These are phyloP conservation scores for Ostreobium quekettii DNA, from an alignment of 139 green algal species.

Conservation along the genomic window DNA sequence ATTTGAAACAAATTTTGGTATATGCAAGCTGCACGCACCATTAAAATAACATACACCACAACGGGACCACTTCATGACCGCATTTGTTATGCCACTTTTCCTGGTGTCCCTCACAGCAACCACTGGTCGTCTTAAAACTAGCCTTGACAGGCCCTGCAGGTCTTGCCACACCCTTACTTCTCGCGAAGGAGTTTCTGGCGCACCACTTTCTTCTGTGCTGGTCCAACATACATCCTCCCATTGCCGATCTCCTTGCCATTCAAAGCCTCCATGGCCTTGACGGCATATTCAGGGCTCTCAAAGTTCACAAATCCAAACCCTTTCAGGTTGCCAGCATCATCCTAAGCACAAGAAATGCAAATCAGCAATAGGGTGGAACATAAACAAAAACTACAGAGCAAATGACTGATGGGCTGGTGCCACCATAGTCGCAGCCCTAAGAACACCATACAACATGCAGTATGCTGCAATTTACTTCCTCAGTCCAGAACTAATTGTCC, in stretches of 20 bases:
- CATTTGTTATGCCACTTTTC: neutral
- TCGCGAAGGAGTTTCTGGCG: neutral
- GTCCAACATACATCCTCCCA: constrained; percentile 45
- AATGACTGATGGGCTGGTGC: neutral
- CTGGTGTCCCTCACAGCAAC: neutral
- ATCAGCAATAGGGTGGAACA: neutral
- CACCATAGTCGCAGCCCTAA: neutral
- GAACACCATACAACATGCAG: neutral
- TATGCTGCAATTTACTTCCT: neutral
- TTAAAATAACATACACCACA: neutral
- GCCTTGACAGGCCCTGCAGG: neutral
- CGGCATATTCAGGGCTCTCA: constrained; percentile 55
- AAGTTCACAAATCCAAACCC: constrained; percentile 94
- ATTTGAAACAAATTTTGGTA: neutral
- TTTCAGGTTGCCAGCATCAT: constrained; percentile 39
- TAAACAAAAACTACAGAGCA: neutral
- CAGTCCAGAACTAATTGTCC: neutral
- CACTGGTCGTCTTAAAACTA: neutral
- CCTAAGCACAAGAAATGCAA: constrained; percentile 1
- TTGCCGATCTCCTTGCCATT: constrained; percentile 65
- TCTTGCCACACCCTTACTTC: neutral
- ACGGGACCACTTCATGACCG: neutral
- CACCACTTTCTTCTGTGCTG: constrained; percentile 12
- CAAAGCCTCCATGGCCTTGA: constrained; percentile 59
- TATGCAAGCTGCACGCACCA: neutral